These are phyloP conservation scores for Gryganskiella cystojenkinii DNA, from an alignment of 192 early-diverging fungal genomes.

Conservation along the genomic window DNA sequence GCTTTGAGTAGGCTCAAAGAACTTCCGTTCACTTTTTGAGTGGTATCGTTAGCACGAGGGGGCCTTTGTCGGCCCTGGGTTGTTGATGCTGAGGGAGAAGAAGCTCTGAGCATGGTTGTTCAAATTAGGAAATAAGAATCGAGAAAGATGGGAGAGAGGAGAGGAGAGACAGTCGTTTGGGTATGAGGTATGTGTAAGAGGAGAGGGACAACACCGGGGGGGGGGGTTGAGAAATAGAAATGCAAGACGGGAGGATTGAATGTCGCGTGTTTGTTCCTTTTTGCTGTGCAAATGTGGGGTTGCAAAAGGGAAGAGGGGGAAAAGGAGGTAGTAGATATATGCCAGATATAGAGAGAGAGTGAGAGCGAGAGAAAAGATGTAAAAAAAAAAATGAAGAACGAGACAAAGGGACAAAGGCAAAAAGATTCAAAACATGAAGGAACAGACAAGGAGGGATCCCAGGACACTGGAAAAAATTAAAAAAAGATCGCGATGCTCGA, in stretches of 20 bases:
- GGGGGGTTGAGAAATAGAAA: too few relatives aligned
- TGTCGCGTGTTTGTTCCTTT: too few relatives aligned
- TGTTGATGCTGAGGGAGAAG: conserved; percentile 2
- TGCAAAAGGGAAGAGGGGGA: conserved; percentile 2
- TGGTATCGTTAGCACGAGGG: not conserved
- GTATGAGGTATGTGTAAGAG: too few relatives aligned
- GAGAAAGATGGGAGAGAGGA: not conserved
- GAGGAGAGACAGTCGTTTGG: too few relatives aligned
- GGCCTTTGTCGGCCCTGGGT: not conserved
- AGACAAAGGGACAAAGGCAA: not conserved
- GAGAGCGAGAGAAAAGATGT: not conserved
- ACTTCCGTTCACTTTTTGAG: conserved; percentile 7
- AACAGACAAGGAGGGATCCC: not conserved
- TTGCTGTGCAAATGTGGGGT: too few relatives aligned
- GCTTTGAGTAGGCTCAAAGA: conserved; percentile 36
- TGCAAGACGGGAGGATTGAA: not conserved
- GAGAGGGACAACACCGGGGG: too few relatives aligned
- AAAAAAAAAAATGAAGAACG: not conserved
- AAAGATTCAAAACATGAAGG: too few relatives aligned
- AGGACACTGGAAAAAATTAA: not conserved
- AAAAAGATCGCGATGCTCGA: not conserved
- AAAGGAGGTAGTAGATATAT: not conserved
- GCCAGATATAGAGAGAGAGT: not conserved
- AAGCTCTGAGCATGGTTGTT: not conserved
- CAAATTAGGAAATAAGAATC: not conserved